phyloP scores from a whole-genome alignment of 1,139 yeast genomes.

The Williopsis jadinii region DNA sequence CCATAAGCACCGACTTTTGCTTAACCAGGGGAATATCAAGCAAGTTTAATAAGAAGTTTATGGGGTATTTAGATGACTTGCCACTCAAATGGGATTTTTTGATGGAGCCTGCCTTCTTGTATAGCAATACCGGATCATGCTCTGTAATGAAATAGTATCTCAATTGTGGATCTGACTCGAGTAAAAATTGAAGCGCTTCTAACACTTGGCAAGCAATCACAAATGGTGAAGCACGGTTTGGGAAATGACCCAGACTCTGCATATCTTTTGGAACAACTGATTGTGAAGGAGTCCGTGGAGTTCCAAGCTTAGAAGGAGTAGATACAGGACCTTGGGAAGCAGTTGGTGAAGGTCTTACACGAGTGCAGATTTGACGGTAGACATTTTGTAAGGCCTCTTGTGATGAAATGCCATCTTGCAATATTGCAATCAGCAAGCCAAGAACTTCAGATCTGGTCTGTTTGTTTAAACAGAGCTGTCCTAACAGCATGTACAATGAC shows the following conservation, averaged over 20 bases:
- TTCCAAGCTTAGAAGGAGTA: slow-evolving; percentile 6
- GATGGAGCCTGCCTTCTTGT: slow-evolving; percentile 32
- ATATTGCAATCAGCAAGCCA: slow-evolving; percentile 56
- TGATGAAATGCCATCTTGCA: slow-evolving; percentile 67
- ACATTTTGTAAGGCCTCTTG: slow-evolving; percentile 58
- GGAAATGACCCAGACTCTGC: slow-evolving; percentile 32
- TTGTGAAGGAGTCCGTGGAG: slow-evolving; percentile 23
- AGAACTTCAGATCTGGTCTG: slow-evolving; percentile 77
- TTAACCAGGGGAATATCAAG: slow-evolving; percentile 58
- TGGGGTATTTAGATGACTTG: slow-evolving; percentile 56
- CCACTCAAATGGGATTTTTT: slow-evolving; percentile 30
- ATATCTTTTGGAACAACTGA: slow-evolving; percentile 10
- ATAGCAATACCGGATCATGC: slow-evolving; percentile 57
- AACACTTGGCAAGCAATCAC: slow-evolving; percentile 71
- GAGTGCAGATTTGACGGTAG: slow-evolving; percentile 46
- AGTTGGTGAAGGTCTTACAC: slow-evolving; percentile 4
- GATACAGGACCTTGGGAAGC: slow-evolving; percentile 1
- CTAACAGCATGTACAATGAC: slow-evolving; percentile 57
- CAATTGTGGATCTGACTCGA: slow-evolving; percentile 63
- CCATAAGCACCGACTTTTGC: slow-evolving; percentile 73
- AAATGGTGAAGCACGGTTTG: slow-evolving; percentile 60
- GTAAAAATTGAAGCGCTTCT: slow-evolving; percentile 65
- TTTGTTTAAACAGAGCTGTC: slow-evolving; percentile 65
- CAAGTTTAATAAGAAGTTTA: slow-evolving; percentile 58
- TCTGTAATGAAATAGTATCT: slow-evolving; percentile 75